Base-by-base conservation (phyloP, 768 basidiomycete species). In the Dacryopinax spathularia region DNA sequence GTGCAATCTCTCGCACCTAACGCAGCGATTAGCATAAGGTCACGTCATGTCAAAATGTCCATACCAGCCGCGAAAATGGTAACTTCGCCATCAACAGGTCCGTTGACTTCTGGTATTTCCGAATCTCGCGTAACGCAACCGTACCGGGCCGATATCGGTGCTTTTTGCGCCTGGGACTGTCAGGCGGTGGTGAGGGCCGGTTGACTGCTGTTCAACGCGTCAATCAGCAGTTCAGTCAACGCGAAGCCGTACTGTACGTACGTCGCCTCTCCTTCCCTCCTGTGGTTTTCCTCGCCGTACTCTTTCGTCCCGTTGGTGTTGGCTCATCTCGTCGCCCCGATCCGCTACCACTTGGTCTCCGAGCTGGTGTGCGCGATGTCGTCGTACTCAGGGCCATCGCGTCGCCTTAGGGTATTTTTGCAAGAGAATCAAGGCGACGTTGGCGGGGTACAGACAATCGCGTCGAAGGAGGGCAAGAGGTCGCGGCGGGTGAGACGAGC, bases 1-100 rank as follows among this genome's bases (percentile, higher is more conserved):
- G 70, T 4, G 96, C 90, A 61, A 99, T 91, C 76, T 99, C 96
- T 66, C 94, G 86, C 61, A 99, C 93, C 95, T 96, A 63, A 16
- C 27, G 29, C 1, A 39, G 12, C 27, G 18, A 56, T 65, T 34
- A 69, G 63, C 66, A 29, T 29, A 20, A 16, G 25, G 18, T 56
- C 25, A 5, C 12, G 31, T 20, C 2, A 31, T 22, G 22, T 36
- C 64, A 56, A 60, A 60, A 20, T 27, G 13, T 18, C 82, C 88
- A 71, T 69, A 96, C 93, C 69, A 96, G 78, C 69, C 93, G 89
- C 56, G 91, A 88, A 72, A 97, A 97, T 0, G 93, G 93, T 41
- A 96, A 80, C 73, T 88, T 95, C 67, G 83, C 82, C 64, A 97
- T 76, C 65, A 97, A 77, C 41, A 96, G 78, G 71, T 94, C 92